phyloP scores from a whole-genome alignment of 192 early-diverging fungal species.

The Jimgerdemannia flammicorona region DNA sequence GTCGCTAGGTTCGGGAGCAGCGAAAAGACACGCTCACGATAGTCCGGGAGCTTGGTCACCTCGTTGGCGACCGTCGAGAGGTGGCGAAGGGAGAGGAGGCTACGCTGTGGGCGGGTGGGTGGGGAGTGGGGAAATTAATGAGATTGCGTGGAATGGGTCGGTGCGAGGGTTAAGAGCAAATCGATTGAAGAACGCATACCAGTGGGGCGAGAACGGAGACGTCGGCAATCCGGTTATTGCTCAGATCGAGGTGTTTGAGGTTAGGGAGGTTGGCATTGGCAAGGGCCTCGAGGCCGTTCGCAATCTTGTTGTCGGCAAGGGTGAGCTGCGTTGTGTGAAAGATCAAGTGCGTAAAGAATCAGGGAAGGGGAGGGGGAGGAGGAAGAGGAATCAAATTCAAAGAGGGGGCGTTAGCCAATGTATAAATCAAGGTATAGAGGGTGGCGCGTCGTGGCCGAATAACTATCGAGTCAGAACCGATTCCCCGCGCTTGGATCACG shows the following conservation, averaged over 20 bases:
- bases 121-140: not conserved
- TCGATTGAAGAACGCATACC: constrained; percentile 17
- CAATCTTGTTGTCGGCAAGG: constrained; percentile 32
- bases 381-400: not conserved
- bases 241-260: constrained; percentile 34
- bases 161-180: not conserved
- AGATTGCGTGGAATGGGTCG: not conserved
- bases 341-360: not conserved
- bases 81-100: constrained; percentile 30
- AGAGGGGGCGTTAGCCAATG: not conserved
- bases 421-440: not conserved
- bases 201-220: constrained; percentile 24
- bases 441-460: not conserved
- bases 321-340: constrained; percentile 20
- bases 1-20: constrained; percentile 34
- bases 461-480: no score
- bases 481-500: no score
- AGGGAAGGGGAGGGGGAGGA: not conserved
- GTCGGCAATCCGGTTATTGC: constrained; percentile 30
- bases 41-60: constrained; percentile 19
- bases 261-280: constrained; percentile 33
- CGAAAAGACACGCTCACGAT: constrained; percentile 34
- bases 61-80: constrained; percentile 27
- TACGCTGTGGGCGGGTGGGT: constrained; percentile 2
- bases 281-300: constrained; percentile 33